Evolutionary conservation across 768 basidiomycete genomes (phyloP).

Genomic region (Xerocomellus intermedius): DNA sequence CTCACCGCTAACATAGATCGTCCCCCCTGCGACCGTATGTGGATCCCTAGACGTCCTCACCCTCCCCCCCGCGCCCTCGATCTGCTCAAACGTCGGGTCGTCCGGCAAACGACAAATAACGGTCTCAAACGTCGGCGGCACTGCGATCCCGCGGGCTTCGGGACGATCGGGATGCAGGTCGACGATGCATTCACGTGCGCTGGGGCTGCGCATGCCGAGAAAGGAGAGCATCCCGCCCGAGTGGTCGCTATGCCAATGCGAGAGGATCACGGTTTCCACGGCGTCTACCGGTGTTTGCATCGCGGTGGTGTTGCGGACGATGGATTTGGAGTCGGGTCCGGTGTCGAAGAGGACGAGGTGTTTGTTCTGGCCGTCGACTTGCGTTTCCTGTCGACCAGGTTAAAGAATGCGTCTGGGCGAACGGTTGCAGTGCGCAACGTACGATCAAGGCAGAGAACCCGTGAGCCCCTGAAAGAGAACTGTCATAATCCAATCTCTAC

Average conservation of each 20-base stretch:
- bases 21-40: slow-evolving; percentile 63
- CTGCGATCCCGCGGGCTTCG: slow-evolving; percentile 68
- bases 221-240: slow-evolving; percentile 73
- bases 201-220: slow-evolving; percentile 43
- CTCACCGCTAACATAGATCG: slow-evolving; percentile 78
- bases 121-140: slow-evolving; percentile 55
- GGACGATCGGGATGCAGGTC: slow-evolving; percentile 82
- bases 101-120: slow-evolving; percentile 58
- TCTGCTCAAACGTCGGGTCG: slow-evolving; percentile 72
- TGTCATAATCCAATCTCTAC: neutral
- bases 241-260: slow-evolving; percentile 79
- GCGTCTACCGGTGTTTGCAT: slow-evolving; percentile 53
- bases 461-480: slow-evolving; percentile 58
- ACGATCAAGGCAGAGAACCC: slow-evolving; percentile 83
- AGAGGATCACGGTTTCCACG: slow-evolving; percentile 66
- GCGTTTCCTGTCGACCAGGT: slow-evolving; percentile 49
- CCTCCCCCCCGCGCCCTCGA: slow-evolving; percentile 51
- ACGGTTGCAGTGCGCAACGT: slow-evolving; percentile 17
- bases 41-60: slow-evolving; percentile 56
- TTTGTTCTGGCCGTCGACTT: slow-evolving; percentile 40
- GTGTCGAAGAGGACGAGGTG: slow-evolving; percentile 78
- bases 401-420: neutral
- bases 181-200: slow-evolving; percentile 42
- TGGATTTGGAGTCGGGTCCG: slow-evolving; percentile 73
- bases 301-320: slow-evolving; percentile 67